A percentile compares a stretch with the other conserved stretches of the same genome.
Conservation (phyloP, 257 asterid genomes). For the Phtheirospermum japonicum region DNA sequence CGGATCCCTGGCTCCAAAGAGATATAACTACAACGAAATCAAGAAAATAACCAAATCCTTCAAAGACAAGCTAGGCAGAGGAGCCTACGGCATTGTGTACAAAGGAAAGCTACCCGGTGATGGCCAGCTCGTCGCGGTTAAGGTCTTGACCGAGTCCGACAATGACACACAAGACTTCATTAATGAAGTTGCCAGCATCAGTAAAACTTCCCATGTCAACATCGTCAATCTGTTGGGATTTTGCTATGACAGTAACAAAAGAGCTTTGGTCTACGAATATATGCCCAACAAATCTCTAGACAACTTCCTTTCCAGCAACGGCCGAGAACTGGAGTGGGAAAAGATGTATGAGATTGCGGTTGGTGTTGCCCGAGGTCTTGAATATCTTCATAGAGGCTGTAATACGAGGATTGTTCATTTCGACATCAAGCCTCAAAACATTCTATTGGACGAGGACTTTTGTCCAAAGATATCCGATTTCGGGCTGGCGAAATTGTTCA, state of each 20-base stretch:
- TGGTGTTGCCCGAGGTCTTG: conserved; percentile 68
- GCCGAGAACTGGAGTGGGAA: conserved; percentile 41
- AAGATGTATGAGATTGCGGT: conserved; percentile 45
- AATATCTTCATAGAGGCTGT: conserved; percentile 64
- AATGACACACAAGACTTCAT: conserved; percentile 51
- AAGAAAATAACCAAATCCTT: conserved; percentile 49
- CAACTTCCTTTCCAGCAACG: conserved; percentile 38
- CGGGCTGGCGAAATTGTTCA: conserved; percentile 56
- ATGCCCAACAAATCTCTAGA: conserved; percentile 70
- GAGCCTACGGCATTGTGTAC: conserved; percentile 58
- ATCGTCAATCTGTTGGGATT: conserved; percentile 63
- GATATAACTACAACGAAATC: conserved; percentile 41
- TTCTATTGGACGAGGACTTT: conserved; percentile 58
- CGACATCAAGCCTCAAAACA: conserved; percentile 73
- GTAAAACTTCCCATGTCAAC: conserved; percentile 63
- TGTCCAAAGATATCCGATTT: conserved; percentile 72
- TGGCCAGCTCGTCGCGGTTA: conserved; percentile 55
- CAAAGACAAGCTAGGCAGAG: conserved; percentile 45
- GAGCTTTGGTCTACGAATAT: conserved; percentile 53
- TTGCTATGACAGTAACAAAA: conserved; percentile 37
- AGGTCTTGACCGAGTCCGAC: conserved; percentile 37
- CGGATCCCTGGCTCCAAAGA: conserved; percentile 50
- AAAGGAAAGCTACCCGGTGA: conserved; percentile 49
- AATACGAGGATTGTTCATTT: conserved; percentile 65
- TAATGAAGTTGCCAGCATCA: conserved; percentile 63